Base-by-base conservation (phyloP, 441 rosid species). In the Croton setiger region DNA sequence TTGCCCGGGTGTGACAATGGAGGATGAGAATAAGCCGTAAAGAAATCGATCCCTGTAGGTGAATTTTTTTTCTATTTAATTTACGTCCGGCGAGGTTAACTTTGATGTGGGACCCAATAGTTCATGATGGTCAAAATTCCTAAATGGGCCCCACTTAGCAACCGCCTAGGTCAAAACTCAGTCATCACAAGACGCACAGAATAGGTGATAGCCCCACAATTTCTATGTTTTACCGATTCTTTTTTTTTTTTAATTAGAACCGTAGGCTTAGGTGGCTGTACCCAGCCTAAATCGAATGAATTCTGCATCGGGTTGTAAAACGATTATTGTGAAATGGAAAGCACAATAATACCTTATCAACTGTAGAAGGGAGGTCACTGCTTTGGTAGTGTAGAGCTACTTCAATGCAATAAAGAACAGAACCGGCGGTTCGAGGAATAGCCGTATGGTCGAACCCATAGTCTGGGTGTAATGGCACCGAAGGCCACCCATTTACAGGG, bases 401-500 rank as follows among this genome's bases (percentile, higher is more conserved):
- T 75, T 94, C 98, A 10, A 94, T 87, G 68, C 97, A 88, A 80
- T 94, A 91, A n/a, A 94, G 92, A 60, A 94, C 90, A 10, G 92
- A 71, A 60, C 88, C 92, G 59, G 88, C 79, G 39, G 77, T 79
- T 64, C 20, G 70, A 27, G 90, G 87, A 17, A 88, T 52, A 11
- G 70, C 78, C 48, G 71, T 48, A 39, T 79, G 81, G 76, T 88
- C 83, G 67, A 84, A 87, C 54, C 44, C 64, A 2, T 83, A 81
- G 75, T 69, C 76, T 39, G 68, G 79, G 48, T 71, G 76, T 18
- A 93, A 72, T 10, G 87, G 83, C 44, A 93, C 93, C 3, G 91
- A 71, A 27, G 97, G 91, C 93, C 97, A 85, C 5, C 98, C 98
- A 69, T 93, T 89, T 52, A 82, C 87, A 23, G 85, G 87, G 78